Base-by-base conservation (phyloP, 208 protist species). In the Crithidia acanthocephali region DNA sequence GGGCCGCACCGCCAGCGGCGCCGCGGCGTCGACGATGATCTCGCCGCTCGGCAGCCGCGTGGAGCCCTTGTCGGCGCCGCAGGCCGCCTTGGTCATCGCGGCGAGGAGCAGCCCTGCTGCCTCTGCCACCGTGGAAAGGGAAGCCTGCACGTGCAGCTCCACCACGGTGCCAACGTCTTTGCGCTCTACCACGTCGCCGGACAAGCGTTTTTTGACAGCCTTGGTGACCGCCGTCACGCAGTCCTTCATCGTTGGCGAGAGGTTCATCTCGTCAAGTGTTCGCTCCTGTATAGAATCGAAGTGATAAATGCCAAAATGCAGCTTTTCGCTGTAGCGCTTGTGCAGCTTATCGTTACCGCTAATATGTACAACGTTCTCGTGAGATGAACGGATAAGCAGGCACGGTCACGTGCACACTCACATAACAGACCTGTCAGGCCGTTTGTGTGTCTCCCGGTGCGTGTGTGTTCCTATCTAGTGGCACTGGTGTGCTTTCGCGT, bases 71-170 rank as follows among this genome's bases (percentile, higher is more conserved):
- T 91, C 84, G 22, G 82, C 78, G 15, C 92, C 92, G 52, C 92
- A 97, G 15, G 88, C 80, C 1, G 79, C 87, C 58, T 87, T 90
- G 5, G 94, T 76, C 65, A 97, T 84, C 18, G 85, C 84, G 8
- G 68, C 72, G 32, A 97, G 83, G 1, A 97, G 44, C 20, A 48
- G 61, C 28, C 57, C 60, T 5, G 80, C 80, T 2, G 90, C 71
- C 58, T 93, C 87, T 11, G 27, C 60, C 35, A 81, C 53, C 2
- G 75, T 67, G 28, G 84, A 60, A 0, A 80, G 78, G 15, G 67
- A 65, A 8, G 71, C 68, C 25, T 68, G 68, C 59, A 94, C 81
- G 23, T 44, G 51, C 67, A 92, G 56, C 57, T 90, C 79, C 9
- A 86, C 57, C 0, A 80, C 78, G 22, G 59, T 56, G 0, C 57